Evolutionary conservation across 257 asterid genomes (phyloP).

Genomic region (Misopates orontium): DNA sequence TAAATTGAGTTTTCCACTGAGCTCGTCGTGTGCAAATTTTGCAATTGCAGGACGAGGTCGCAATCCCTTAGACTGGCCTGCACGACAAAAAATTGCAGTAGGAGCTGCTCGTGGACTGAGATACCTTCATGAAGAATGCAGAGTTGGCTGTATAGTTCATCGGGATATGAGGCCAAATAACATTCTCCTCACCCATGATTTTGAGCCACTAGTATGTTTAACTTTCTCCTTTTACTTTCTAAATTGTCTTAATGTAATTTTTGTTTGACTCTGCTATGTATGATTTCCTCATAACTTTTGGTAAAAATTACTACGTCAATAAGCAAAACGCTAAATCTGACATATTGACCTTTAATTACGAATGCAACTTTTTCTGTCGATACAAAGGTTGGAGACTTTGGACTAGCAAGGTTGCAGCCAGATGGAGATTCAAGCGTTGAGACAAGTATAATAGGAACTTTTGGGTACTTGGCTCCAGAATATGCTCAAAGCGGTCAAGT

Average conservation of each 20-base stretch:
- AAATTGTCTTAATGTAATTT: background rate
- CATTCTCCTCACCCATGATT: slow-evolving; percentile 95
- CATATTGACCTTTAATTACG: background rate
- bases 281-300: background rate
- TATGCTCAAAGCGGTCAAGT: slow-evolving; percentile 84
- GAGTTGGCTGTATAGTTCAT: slow-evolving; percentile 92
- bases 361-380: background rate
- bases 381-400: slow-evolving; percentile 92
- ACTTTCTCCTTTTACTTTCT: slow-evolving; percentile 12
- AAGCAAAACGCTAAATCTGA: too few species aligned
- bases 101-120: slow-evolving; percentile 96
- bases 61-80: slow-evolving; percentile 62
- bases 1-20: slow-evolving; percentile 17
- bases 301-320: too few species aligned
- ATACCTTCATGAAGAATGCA: slow-evolving; percentile 92
- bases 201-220: slow-evolving; percentile 75
- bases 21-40: background rate
- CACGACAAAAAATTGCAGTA: slow-evolving; percentile 68
- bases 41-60: slow-evolving; percentile 44
- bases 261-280: background rate
- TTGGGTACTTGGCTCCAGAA: slow-evolving; percentile 93
- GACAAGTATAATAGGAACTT: slow-evolving; percentile 79
- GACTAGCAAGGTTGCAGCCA: slow-evolving; percentile 75
- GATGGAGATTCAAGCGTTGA: slow-evolving; percentile 57
- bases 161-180: slow-evolving; percentile 91